Base-by-base conservation (phyloP, 768 basidiomycete genomes). In the Serendipita sp. region DNA sequence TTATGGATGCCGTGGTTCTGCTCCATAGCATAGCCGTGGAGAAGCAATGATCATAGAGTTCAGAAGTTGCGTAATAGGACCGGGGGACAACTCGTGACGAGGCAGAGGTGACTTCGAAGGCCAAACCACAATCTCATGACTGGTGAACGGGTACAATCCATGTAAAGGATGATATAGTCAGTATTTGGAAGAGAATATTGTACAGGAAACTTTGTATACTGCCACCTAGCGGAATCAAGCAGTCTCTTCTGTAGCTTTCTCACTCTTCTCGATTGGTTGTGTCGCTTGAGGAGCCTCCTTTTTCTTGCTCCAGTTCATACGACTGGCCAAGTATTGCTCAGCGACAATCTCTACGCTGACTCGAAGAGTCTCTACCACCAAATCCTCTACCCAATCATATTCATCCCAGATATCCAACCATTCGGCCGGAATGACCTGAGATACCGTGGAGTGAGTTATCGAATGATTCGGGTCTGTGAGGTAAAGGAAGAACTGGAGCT, bases 301-400 rank as follows among this genome's bases (percentile, higher is more conserved):
- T 34, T 60, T 60, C 33, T 73, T 76, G 8, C 73, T 79, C 87
- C 90, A 92, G 1, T 90, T 85, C 91, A 93, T 93, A 65, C 91
- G 77, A 37, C 82, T 79, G 45, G 86, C 88, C 13, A 94, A 78
- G 70, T 94, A 94, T 70, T 95, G 91, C 74, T 97, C 93, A 1
- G 92, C 92, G 66, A 97, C 76, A 16, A 93, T 83, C 75, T 97
- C 94, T 33, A 95, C 83, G 5, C 87, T 89, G 13, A 91, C 77
- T 64, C 90, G 77, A 65, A 99, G 74, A 0, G 83, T 81, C 69
- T 97, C 95, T 3, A 93, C 94, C 66, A 97, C 81, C 44, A 88
- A 73, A 70, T 99, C 94, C 74, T 99, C 96, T 11, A 98, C 93
- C 96, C 96, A 95, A 48, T 89, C 86, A 72, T 91, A 88, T 67